Evolutionary conservation across 441 rosid species (phyloP), one percentile per base, ranked within the genome.

Genomic region (Gossypium aridum): DNA sequence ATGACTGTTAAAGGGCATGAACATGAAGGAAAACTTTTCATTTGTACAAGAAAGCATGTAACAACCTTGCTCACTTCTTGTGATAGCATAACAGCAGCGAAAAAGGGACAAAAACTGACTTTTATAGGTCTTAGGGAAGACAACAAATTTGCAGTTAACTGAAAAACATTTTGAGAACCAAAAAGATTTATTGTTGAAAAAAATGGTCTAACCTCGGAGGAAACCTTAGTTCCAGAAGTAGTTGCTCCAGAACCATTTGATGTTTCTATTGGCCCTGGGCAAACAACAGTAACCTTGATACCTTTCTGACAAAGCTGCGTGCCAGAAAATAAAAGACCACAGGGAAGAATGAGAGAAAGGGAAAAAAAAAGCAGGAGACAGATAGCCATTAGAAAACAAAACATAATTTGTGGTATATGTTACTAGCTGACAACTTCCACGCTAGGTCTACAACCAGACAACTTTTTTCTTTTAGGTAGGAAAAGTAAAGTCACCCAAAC

Each of bases 201-300:
- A 19, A 59, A 26, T 0, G n/a, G 10, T 16, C 12, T 5, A 7
- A 90, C 98, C 90, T 88, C 92, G n/a, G 84, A 80, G 23, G 84
- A 80, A 64, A 79, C 74, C 75, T 84, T 86, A 57, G 82, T 82
- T 39, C 73, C 85, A 2, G 90, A 81, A 71, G 87, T 66, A 67
- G 91, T 77, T 45, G 82, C 82, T 79, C 89, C 95, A 76, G 86
- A 77, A 47, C 87, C 92, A 78, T 84, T 84, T 31, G 88, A 81
- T 70, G 97, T 92, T 75, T 83, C 87, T 82, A 94, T 84, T 7
- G 99, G 99, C 79, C 99, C 99, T 12, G 99, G 99, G 85, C 97
- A 94, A 78, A 94, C 94, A 64, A 94, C 73, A 8, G 99, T 94
- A 79, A 94, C 97, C 83, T 88, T 86, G 81, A 92, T 90, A 70